phyloP scores from a whole-genome alignment of 2,329 filamentous ascomycete genomes.

The Onygenales sp. region DNA sequence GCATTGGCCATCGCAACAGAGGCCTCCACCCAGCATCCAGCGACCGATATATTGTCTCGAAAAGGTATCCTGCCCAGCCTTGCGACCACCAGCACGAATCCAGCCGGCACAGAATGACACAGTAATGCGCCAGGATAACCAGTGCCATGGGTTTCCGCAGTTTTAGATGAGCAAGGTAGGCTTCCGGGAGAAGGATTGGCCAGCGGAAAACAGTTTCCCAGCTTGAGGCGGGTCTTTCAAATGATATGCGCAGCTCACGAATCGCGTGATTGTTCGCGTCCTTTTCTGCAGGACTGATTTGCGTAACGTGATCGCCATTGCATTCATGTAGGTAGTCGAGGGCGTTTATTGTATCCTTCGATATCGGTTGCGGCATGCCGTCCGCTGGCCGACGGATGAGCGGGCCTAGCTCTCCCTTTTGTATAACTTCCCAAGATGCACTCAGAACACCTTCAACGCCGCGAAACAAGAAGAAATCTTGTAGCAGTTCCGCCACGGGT shows the following conservation, averaged over 20 bases:
- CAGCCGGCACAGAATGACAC: conserved; percentile 52
- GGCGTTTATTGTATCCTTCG: conserved; percentile 13
- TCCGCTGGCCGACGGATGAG: conserved; percentile 12
- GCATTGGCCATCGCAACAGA: conserved; percentile 16
- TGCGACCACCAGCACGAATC: conserved; percentile 59
- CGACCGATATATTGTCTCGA: conserved; percentile 45
- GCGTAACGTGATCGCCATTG: conserved; percentile 13
- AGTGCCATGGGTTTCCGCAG: conserved; percentile 52
- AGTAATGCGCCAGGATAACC: conserved; percentile 57
- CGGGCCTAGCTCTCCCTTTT: conserved; percentile 15
- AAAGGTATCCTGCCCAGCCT: conserved; percentile 57
- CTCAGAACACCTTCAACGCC: conserved; percentile 19
- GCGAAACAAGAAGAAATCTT: conserved; percentile 19
- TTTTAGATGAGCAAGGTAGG: conserved; percentile 54
- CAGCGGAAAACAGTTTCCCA: conserved; percentile 41
- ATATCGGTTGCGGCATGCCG: conserved; percentile 7
- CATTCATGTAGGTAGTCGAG: conserved; percentile 13
- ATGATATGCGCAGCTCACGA: conserved; percentile 12
- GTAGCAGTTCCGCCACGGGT: conserved; percentile 17
- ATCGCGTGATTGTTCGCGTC: conserved; percentile 16
- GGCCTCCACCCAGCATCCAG: conserved; percentile 14
- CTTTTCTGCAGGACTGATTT: conserved; percentile 13
- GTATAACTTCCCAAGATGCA: conserved; percentile 14
- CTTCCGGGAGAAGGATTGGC: conserved; percentile 55
- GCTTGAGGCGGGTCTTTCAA: conserved; percentile 13